phyloP scores from a whole-genome alignment of 1,139 yeast genomes.

The Meyerozyma sp. region DNA sequence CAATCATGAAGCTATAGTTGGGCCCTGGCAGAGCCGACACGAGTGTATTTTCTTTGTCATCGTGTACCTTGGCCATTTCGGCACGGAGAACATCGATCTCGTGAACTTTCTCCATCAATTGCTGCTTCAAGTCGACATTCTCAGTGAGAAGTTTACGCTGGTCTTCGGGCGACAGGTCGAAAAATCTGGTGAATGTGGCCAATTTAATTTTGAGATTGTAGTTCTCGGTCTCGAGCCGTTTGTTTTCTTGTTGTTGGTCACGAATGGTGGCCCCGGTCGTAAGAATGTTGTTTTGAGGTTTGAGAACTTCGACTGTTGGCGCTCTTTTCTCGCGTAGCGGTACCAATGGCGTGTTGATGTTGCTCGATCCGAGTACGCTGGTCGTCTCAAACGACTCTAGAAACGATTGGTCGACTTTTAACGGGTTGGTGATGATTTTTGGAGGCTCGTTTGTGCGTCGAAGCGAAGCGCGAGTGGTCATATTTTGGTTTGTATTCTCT shows the following conservation, averaged over 20 bases:
- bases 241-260: constrained; percentile 49
- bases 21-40: neutral
- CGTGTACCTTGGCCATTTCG: neutral
- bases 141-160: constrained; percentile 31
- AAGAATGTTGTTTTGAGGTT: constrained; percentile 13
- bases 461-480: constrained; percentile 1
- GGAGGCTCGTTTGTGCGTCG: neutral
- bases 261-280: constrained; percentile 33
- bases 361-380: neutral
- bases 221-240: constrained; percentile 53
- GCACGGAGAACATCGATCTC: constrained; percentile 8
- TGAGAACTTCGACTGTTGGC: neutral
- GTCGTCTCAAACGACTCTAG: neutral
- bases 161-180: constrained; percentile 43
- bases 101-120: constrained; percentile 19
- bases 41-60: neutral
- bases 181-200: constrained; percentile 45
- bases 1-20: constrained; percentile 2
- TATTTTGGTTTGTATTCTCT: neutral
- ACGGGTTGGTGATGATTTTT: neutral
- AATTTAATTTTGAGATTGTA: constrained; percentile 57
- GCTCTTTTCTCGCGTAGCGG: neutral
- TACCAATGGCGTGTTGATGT: neutral
- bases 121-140: constrained; percentile 38
- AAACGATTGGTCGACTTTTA: neutral